Conservation (phyloP, 2,329 filamentous ascomycete genomes). For the Colletotrichum sojae region DNA sequence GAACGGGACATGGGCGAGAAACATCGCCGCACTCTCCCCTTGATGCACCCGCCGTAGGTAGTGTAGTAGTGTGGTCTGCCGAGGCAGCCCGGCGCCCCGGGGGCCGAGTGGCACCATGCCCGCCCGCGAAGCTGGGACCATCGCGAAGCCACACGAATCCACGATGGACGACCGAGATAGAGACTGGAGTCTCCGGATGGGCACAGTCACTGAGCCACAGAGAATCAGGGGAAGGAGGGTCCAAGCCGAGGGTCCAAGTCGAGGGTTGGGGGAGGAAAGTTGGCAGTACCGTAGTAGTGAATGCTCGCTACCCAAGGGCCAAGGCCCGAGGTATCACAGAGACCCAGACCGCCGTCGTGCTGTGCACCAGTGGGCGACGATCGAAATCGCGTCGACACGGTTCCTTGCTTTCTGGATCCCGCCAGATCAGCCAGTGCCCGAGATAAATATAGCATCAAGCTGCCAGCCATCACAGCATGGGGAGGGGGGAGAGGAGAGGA, state of each 20-base stretch:
- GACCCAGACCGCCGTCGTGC: too few species aligned
- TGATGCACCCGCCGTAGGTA: too few species aligned
- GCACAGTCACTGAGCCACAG: constrained; percentile 4
- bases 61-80: too few species aligned
- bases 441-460: constrained; percentile 31
- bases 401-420: constrained; percentile 20
- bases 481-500: constrained; percentile 12
- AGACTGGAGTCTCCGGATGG: constrained; percentile 7
- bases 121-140: neutral
- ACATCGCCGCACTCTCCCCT: neutral
- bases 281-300: constrained; percentile 14
- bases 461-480: constrained; percentile 28
- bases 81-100: neutral
- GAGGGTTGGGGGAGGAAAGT: constrained; percentile 13
- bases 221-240: neutral
- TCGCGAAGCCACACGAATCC: neutral
- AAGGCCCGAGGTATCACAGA: too few species aligned
- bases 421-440: constrained; percentile 5
- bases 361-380: constrained; percentile 18
- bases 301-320: too few species aligned
- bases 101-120: constrained; percentile 14
- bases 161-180: neutral
- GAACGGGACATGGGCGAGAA: constrained; percentile 15
- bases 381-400: constrained; percentile 3
- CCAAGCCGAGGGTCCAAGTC: neutral